Conservation (phyloP, 208 protist genomes). For the Phytomonas sp. region DNA sequence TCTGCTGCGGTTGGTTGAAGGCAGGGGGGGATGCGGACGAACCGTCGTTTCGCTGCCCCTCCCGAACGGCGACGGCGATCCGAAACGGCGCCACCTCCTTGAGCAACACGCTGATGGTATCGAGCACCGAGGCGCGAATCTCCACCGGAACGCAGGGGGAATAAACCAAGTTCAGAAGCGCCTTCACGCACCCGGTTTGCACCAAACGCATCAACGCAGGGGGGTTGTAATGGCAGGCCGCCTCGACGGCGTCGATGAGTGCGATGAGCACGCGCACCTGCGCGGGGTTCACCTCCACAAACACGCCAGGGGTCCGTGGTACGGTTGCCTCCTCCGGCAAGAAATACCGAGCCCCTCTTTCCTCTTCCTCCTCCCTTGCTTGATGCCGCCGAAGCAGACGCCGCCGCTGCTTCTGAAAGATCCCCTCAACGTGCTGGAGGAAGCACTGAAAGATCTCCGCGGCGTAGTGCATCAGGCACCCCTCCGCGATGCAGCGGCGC, state of each 20-base stretch:
- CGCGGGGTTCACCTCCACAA: slow-evolving; percentile 28
- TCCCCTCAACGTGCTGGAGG: slow-evolving; percentile 66
- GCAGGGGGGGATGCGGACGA: not conserved
- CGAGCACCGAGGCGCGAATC: slow-evolving; percentile 63
- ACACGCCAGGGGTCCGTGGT: not conserved
- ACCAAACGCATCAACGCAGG: slow-evolving; percentile 55
- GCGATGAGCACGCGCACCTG: slow-evolving; percentile 55
- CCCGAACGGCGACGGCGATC: not conserved
- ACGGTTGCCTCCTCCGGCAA: not conserved
- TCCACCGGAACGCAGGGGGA: slow-evolving; percentile 55
- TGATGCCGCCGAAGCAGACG: slow-evolving; percentile 13
- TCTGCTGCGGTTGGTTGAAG: not conserved
- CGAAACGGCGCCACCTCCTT: slow-evolving; percentile 77
- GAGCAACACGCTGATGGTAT: slow-evolving; percentile 77
- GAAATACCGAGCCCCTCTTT: not conserved
- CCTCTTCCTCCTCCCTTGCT: slow-evolving; percentile 7
- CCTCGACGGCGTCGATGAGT: slow-evolving; percentile 69
- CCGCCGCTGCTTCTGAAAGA: slow-evolving; percentile 33
- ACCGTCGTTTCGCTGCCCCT: not conserved
- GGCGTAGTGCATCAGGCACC: slow-evolving; percentile 63
- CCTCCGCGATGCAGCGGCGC: slow-evolving; percentile 53
- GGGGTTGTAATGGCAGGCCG: slow-evolving; percentile 84
- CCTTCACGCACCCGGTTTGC: slow-evolving; percentile 60
- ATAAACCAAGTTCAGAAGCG: slow-evolving; percentile 64
- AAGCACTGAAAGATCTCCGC: slow-evolving; percentile 77